These are phyloP conservation scores for Trichoderma oligosporum DNA, from an alignment of 2,329 filamentous ascomycete genomes.

Conservation along the genomic window DNA sequence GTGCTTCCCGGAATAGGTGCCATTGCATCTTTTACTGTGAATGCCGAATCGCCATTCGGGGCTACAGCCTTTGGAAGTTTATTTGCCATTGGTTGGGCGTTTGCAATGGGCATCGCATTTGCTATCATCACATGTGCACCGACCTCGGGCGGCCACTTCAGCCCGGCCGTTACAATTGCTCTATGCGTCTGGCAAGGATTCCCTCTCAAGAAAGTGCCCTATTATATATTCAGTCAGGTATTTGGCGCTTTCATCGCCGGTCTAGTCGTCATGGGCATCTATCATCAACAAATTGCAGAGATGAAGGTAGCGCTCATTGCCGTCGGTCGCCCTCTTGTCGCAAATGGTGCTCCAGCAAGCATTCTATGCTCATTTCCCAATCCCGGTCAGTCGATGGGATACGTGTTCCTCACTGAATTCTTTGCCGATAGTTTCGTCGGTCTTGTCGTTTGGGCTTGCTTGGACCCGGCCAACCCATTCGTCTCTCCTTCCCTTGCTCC, in stretches of 20 bases:
- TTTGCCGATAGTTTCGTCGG: conserved; percentile 56
- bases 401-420: conserved; percentile 56
- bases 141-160: conserved; percentile 54
- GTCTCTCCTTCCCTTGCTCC: conserved; percentile 45
- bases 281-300: conserved; percentile 45
- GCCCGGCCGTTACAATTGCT: conserved; percentile 47
- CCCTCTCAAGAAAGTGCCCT: conserved; percentile 54
- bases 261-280: conserved; percentile 53
- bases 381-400: conserved; percentile 48
- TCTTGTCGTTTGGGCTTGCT: conserved; percentile 54
- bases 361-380: conserved; percentile 54
- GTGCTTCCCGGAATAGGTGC: conserved; percentile 53
- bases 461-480: conserved; percentile 58
- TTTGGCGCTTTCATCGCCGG: conserved; percentile 55
- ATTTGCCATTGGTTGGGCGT: conserved; percentile 54
- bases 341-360: conserved; percentile 48
- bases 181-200: conserved; percentile 54
- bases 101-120: conserved; percentile 55
- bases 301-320: conserved; percentile 35
- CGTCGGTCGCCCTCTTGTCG: conserved; percentile 31
- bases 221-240: conserved; percentile 55
- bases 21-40: conserved; percentile 47
- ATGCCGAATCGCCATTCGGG: conserved; percentile 37
- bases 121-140: conserved; percentile 55
- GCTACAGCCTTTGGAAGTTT: conserved; percentile 41